A percentile compares a stretch with the other conserved stretches of the same genome.
phyloP scores from a whole-genome alignment of 192 early-diverging fungal genomes.

The Backusella liffmaniae region DNA sequence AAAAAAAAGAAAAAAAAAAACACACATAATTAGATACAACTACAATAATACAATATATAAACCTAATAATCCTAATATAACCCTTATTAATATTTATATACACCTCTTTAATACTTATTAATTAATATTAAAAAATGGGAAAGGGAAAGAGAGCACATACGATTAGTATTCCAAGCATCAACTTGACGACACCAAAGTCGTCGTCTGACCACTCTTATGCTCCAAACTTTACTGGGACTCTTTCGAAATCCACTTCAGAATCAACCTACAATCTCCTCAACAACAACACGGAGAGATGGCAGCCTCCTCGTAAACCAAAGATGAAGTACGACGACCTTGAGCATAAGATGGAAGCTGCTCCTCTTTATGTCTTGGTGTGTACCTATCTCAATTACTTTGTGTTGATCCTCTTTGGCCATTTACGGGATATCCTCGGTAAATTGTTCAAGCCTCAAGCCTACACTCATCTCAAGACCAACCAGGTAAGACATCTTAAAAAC shows the following conservation, averaged over 20 bases:
- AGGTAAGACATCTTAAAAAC: conserved; percentile 39
- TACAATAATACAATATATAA: not conserved
- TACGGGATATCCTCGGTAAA: conserved; percentile 91
- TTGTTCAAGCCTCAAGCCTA: conserved; percentile 70
- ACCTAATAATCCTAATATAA: not conserved
- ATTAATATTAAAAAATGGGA: conserved; percentile 18
- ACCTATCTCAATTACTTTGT: conserved; percentile 96
- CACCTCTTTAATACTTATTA: conserved; percentile 5
- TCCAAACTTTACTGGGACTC: conserved; percentile 9
- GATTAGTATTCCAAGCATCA: conserved; percentile 31
- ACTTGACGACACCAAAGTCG: conserved; percentile 19
- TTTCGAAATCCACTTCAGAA: conserved; percentile 12
- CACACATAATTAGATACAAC: not conserved
- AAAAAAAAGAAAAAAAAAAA: not conserved
- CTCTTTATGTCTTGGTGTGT: conserved; percentile 81
- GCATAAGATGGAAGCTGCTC: conserved; percentile 64
- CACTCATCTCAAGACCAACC: conserved; percentile 67
- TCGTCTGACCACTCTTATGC: conserved; percentile 21
- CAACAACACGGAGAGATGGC: conserved; percentile 17
- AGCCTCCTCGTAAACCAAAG: conserved; percentile 14
- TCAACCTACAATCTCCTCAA: conserved; percentile 6
- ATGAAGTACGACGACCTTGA: conserved; percentile 35
- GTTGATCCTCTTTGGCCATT: conserved; percentile 90
- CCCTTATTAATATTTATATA: conserved; percentile 5
- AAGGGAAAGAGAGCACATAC: conserved; percentile 34